Conservation (phyloP, 2,329 filamentous ascomycete genomes). For the Arthrobotrys sinensis region DNA sequence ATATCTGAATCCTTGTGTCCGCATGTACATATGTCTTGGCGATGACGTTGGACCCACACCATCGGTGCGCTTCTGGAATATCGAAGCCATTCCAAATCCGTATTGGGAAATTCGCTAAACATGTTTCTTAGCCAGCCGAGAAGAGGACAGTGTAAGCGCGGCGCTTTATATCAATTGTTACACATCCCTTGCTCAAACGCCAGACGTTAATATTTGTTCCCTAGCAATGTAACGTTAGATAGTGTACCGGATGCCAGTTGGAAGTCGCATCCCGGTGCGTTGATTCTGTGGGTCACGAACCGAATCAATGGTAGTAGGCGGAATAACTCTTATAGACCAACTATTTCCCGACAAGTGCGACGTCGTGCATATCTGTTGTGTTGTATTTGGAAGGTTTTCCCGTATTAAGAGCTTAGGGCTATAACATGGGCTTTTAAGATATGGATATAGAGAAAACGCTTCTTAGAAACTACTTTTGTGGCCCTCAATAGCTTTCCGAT, state of each 20-base stretch:
- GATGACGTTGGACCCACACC: constrained; percentile 24
- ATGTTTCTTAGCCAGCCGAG: constrained; percentile 37
- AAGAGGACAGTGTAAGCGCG: constrained; percentile 26
- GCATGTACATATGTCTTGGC: constrained; percentile 25
- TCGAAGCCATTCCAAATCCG: constrained; percentile 29
- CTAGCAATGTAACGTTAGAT: constrained; percentile 19
- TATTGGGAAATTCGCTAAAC: constrained; percentile 34
- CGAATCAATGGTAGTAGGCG: not conserved
- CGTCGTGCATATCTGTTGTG: constrained; percentile 1
- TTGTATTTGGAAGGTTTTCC: constrained; percentile 10
- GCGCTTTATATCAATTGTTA: not conserved
- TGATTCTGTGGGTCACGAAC: constrained; percentile 2
- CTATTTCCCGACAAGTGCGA: not conserved
- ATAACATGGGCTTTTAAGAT: not conserved
- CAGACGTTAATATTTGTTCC: not conserved
- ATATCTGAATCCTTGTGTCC: not conserved
- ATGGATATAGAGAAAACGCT: not conserved
- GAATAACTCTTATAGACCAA: not conserved
- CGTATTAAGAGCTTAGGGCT: not conserved
- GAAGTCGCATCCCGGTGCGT: constrained; percentile 11
- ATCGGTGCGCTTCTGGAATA: constrained; percentile 25
- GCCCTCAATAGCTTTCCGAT: not conserved
- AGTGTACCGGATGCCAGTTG: not conserved
- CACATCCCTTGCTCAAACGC: not conserved
- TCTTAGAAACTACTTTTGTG: not conserved